Evolutionary conservation across 2,329 filamentous ascomycete genomes (phyloP), one percentile per base, ranked within the genome.

Genomic region (Fusarium fujikuroi): DNA sequence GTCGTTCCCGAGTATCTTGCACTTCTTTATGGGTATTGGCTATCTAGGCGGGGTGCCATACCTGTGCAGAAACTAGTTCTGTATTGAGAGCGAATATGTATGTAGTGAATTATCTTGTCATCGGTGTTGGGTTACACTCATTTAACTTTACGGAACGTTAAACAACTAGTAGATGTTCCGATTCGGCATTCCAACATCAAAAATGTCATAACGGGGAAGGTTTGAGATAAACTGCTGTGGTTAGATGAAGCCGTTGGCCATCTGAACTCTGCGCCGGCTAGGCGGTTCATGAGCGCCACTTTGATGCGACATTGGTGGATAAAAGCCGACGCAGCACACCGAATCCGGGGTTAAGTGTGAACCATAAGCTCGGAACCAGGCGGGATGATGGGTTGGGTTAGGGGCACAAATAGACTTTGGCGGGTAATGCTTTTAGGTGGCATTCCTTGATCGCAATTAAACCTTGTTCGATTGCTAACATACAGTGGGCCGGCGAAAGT

Each of bases 81-180:
- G 2, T 3, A 1, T 37, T 2, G 0, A 28, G 34, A 21, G 4
- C 1, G 5, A 15, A 7, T n/a, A 32, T 32, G 30, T 32, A 28
- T 5, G 7, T 12, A 5, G 19, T 37, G 34, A 28, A 21, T 37
- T n/a, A 18, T 18, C 2, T 3, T 25, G 32, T 28, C 36, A 25
- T 10, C 7, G 12, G 9, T 3, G 9, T 9, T 4, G 5, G 32
- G 40, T 36, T 36, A 4, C 11, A 28, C 21, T 58, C 32, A 58
- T 36, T 36, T 37, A 3, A 23, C 18, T 16, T 18, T 36, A 28
- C 30, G 54, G 23, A 39, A 39, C 19, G 19, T 18, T 28, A 25
- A 47, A 28, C 3, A 16, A 18, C 4, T 7, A n/a, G 2, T 14
- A 23, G 8, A n/a, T 15, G 2, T 18, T 18, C 9, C 7, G 7